Evolutionary conservation across 2,329 filamentous ascomycete species (phyloP).

Genomic region (Curvularia eragrostidis): DNA sequence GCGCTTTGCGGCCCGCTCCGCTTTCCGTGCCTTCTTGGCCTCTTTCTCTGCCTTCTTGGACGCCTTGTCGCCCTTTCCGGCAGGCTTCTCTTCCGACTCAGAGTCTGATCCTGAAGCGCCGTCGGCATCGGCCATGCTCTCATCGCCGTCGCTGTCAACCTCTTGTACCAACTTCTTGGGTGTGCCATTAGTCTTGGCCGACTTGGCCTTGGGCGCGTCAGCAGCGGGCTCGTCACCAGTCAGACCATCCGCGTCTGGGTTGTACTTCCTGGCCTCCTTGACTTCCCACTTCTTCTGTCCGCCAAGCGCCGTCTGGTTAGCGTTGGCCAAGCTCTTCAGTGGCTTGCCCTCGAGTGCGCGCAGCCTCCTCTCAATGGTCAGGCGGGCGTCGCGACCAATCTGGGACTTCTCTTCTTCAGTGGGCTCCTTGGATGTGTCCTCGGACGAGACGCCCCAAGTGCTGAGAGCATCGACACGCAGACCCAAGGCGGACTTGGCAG

Average conservation of each 20-base stretch:
- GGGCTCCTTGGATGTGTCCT: constrained; percentile 54
- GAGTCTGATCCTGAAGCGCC: constrained; percentile 49
- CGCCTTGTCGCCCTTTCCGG: constrained; percentile 46
- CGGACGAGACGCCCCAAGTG: constrained; percentile 73
- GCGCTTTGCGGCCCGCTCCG: constrained; percentile 48
- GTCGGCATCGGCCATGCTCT: constrained; percentile 48
- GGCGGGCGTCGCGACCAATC: constrained; percentile 74
- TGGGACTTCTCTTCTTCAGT: constrained; percentile 89
- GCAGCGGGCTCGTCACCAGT: constrained; percentile 68
- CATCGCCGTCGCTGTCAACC: constrained; percentile 52
- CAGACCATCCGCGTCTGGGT: constrained; percentile 88
- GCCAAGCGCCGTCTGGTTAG: constrained; percentile 55
- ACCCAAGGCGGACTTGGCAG: constrained; percentile 91
- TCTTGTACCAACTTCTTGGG: constrained; percentile 58
- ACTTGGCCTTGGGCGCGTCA: constrained; percentile 54
- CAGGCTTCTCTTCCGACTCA: constrained; percentile 42
- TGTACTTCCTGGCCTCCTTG: constrained; percentile 94
- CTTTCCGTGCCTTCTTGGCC: constrained; percentile 54
- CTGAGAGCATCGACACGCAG: constrained; percentile 89
- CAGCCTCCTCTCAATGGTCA: constrained; percentile 77
- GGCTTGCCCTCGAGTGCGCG: constrained; percentile 89
- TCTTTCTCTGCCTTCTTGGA: constrained; percentile 52
- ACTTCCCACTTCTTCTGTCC: constrained; percentile 78
- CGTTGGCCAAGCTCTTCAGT: constrained; percentile 75
- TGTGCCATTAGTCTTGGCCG: constrained; percentile 49